Percentiles rank a stretch among this genome's conserved stretches.
Conservation (phyloP, 75 land plant genomes). For the Gnetum montanum region DNA sequence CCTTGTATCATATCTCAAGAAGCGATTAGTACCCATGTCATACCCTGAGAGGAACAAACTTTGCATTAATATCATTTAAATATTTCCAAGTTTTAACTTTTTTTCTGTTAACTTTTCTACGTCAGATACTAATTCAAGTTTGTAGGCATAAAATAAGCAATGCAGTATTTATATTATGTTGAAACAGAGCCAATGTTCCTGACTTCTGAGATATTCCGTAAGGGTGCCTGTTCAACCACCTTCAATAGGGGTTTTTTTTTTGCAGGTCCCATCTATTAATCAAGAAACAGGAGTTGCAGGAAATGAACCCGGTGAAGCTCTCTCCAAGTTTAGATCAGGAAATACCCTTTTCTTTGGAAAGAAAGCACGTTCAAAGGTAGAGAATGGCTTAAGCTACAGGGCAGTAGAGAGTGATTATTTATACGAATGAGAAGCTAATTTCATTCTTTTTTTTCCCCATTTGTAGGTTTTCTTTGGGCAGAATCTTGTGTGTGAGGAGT, state of each 20-base stretch:
- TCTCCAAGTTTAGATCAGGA: conserved; percentile 57
- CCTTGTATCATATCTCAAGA: too few relatives aligned
- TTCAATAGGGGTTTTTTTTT: conserved; percentile 4
- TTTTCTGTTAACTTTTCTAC: too few relatives aligned
- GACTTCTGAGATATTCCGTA: too few relatives aligned
- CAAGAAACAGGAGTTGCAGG: conserved; percentile 68
- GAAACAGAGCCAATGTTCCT: too few relatives aligned
- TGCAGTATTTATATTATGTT: too few relatives aligned
- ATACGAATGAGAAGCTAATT: neutral
- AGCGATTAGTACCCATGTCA: too few relatives aligned
- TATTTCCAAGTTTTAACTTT: too few relatives aligned
- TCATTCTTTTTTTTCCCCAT: neutral
- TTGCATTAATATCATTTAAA: too few relatives aligned
- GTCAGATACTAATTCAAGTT: too few relatives aligned
- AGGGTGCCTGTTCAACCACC: neutral
- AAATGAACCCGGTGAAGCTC: conserved; percentile 50
- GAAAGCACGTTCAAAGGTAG: conserved; percentile 41
- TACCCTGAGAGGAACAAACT: too few relatives aligned
- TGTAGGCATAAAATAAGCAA: too few relatives aligned
- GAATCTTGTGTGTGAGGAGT: conserved; percentile 63
- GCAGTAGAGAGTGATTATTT: neutral
- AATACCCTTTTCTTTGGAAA: conserved; percentile 24
- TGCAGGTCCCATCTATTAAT: conserved; percentile 79
- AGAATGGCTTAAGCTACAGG: too few relatives aligned
- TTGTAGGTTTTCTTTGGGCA: conserved; percentile 82